Evolutionary conservation across 1,284 basidiomycete genomes (phyloP), one percentile per base, ranked within the genome.

Genomic region (Ustilago bromivora): DNA sequence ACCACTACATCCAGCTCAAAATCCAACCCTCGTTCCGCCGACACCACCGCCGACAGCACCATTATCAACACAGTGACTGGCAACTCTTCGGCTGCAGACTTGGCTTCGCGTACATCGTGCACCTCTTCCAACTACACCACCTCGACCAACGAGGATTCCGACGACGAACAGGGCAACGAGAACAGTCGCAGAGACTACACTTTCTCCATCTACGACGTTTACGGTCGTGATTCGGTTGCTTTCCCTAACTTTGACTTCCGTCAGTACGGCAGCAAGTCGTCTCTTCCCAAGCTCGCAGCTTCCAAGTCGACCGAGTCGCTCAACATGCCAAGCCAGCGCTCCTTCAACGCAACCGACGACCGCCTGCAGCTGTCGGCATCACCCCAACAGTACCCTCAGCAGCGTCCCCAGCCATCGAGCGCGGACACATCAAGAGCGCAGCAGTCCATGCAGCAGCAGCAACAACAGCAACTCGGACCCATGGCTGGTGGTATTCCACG

Each of bases 121-220:
- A 70, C 67, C 17, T 78, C 76, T n/a, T 74, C 76, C 49, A 73
- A 61, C 52, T 74, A 61, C 60, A 78, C 76, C 28, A 71, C 69
- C 34, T 81, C 81, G 32, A 67, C 66, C 61, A 78, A 80, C 59
- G 76, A 73, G 34, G 81, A 80, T 35, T 76, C 79, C 41, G 79
- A 79, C 54, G 78, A 81, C 51, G 79, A 81, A n/a, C 60, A 66
- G 4, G 75, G 61, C 41, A 57, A 19, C 12, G 61, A 58, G 11
- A 68, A 57, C 40, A 64, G 68, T 10, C 66, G 80, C 34, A 60
- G 79, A 28, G 81, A 84, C 61, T 82, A 84, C 51, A 70, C 82
- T 1, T 78, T 83, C 40, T 79, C 76, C 59, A 84, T 84, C 61
- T 84, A 84, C 80, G 82, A 84, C 55, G 76, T 84, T 38, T 84